phyloP scores from a whole-genome alignment of 495 filamentous ascomycete species.

The Clohesyomyces aquaticus region DNA sequence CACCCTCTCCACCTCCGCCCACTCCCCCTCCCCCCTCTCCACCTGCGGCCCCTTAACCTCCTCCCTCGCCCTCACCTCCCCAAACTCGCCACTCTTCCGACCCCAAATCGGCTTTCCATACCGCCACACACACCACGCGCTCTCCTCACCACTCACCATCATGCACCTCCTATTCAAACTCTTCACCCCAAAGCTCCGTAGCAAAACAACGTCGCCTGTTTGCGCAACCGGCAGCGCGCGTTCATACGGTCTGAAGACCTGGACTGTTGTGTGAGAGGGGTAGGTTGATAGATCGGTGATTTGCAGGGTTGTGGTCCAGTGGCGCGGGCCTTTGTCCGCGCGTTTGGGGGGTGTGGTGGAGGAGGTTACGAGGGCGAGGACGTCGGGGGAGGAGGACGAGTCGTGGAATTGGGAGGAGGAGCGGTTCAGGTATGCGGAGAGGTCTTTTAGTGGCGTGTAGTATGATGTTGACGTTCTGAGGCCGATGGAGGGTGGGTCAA shows the following conservation, averaged over 20 bases:
- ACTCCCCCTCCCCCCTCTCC: slow-evolving; percentile 65
- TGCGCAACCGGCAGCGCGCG: slow-evolving; percentile 68
- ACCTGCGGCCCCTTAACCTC: slow-evolving; percentile 66
- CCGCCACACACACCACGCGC: slow-evolving; percentile 49
- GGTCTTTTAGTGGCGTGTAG: slow-evolving; percentile 67
- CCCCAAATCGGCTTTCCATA: slow-evolving; percentile 42
- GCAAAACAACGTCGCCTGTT: slow-evolving; percentile 74
- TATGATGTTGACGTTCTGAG: slow-evolving; percentile 67
- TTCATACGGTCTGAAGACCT: slow-evolving; percentile 75
- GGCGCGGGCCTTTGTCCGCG: slow-evolving; percentile 66
- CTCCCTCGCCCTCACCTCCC: slow-evolving; percentile 48
- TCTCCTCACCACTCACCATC: slow-evolving; percentile 51
- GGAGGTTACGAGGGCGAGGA: slow-evolving; percentile 69
- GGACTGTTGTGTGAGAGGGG: slow-evolving; percentile 51
- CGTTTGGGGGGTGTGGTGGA: slow-evolving; percentile 58
- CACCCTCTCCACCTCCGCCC: slow-evolving; percentile 57
- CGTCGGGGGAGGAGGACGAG: slow-evolving; percentile 52
- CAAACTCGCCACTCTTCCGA: slow-evolving; percentile 41
- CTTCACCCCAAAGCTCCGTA: slow-evolving; percentile 73
- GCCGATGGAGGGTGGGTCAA: slow-evolving; percentile 47
- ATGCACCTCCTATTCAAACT: slow-evolving; percentile 54
- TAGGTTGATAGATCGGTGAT: slow-evolving; percentile 66
- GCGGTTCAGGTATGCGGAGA: slow-evolving; percentile 49
- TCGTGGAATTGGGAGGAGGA: slow-evolving; percentile 39
- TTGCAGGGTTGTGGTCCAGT: slow-evolving; percentile 70